phyloP scores from a whole-genome alignment of 106 monocot genomes.

The Dioscorea alata region DNA sequence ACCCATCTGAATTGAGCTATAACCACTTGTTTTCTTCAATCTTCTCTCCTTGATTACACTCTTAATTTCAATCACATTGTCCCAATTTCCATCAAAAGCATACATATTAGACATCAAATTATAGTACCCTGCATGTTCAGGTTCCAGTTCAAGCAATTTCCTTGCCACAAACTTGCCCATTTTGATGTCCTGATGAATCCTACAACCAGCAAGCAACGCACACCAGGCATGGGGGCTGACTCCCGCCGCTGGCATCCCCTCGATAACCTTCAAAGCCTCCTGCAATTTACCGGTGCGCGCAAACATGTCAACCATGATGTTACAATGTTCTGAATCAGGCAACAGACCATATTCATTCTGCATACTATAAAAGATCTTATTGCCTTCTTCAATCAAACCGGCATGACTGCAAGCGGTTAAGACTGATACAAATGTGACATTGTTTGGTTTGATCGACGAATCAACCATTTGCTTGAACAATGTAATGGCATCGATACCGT shows the following conservation, averaged over 20 bases:
- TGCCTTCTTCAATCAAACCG: conserved; percentile 39
- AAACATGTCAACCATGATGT: conserved; percentile 58
- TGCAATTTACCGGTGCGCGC: conserved; percentile 39
- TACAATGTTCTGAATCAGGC: conserved; percentile 40
- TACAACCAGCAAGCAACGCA: conserved; percentile 67
- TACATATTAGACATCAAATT: conserved; percentile 36
- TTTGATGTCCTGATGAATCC: conserved; percentile 27
- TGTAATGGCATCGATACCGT: conserved; percentile 23
- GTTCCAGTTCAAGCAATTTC: conserved; percentile 31
- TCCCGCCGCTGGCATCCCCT: conserved; percentile 9
- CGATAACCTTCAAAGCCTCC: conserved; percentile 42
- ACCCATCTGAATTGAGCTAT: conserved; percentile 36
- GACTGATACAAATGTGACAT: conserved; percentile 48
- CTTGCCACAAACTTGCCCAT: conserved; percentile 42
- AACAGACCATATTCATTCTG: conserved; percentile 21
- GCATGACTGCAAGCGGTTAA: conserved; percentile 68
- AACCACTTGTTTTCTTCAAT: conserved; percentile 33
- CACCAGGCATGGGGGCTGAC: conserved; percentile 37
- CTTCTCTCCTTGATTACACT: conserved; percentile 19
- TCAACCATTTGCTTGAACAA: conserved; percentile 41
- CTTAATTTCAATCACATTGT: conserved; percentile 20
- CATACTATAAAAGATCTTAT: conserved; percentile 47
- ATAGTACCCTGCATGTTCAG: conserved; percentile 46
- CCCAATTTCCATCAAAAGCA: conserved; percentile 53
- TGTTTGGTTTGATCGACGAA: conserved; percentile 37